These are phyloP conservation scores for Vitis riparia DNA, from an alignment of 164 flowering plant genomes.

Conservation along the genomic window DNA sequence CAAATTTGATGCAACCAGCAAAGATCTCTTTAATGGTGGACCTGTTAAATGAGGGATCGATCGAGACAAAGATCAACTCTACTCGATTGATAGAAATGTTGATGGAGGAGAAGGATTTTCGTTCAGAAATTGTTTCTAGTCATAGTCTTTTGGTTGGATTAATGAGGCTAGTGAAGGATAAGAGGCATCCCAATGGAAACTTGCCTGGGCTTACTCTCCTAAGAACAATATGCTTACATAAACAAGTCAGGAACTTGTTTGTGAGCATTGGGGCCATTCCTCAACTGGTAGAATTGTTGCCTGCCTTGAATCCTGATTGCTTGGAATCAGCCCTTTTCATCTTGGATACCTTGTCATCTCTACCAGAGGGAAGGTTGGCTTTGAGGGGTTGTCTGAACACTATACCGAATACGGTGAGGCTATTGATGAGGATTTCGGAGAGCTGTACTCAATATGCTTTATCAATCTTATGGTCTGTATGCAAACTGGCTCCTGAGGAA, in stretches of 20 bases:
- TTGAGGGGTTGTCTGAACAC: constrained; percentile 62
- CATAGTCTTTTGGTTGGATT: constrained; percentile 79
- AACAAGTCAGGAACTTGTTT: constrained; percentile 47
- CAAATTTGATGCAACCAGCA: constrained; percentile 70
- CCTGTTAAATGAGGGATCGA: constrained; percentile 82
- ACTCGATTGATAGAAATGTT: constrained; percentile 55
- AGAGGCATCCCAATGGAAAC: constrained; percentile 57
- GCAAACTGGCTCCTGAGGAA: constrained; percentile 73
- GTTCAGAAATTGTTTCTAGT: constrained; percentile 64
- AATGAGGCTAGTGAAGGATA: constrained; percentile 77
- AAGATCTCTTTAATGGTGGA: constrained; percentile 80
- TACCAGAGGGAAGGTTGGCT: constrained; percentile 63
- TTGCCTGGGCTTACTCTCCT: constrained; percentile 66
- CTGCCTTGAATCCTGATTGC: constrained; percentile 59
- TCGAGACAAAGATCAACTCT: constrained; percentile 81
- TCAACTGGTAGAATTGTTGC: constrained; percentile 67
- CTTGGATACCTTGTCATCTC: constrained; percentile 49
- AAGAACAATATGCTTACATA: constrained; percentile 49
- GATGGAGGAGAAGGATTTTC: constrained; percentile 65
- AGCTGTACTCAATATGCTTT: constrained; percentile 70
- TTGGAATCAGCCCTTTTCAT: constrained; percentile 63
- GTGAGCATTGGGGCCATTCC: constrained; percentile 75
- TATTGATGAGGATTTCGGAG: constrained; percentile 81
- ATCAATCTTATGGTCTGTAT: constrained; percentile 75
- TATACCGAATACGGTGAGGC: constrained; percentile 65